Percentiles rank a stretch among this genome's conserved stretches.
Conservation (phyloP, 2,329 filamentous ascomycete species). For the Huntiella omanensis region DNA sequence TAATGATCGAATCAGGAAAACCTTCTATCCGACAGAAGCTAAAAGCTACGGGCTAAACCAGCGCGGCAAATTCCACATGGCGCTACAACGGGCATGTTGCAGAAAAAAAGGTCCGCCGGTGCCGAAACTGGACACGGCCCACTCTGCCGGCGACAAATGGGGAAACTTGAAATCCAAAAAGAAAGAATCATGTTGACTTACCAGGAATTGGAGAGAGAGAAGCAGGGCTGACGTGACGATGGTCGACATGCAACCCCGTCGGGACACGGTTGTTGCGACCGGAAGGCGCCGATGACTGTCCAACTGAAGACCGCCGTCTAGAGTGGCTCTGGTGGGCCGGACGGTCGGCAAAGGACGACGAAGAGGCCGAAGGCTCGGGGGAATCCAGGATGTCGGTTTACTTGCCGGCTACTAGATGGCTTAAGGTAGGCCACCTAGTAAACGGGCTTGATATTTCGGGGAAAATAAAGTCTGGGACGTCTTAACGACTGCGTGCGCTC, state of each 20-base stretch:
- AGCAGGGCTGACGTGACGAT: conserved; percentile 4
- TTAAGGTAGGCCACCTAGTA: conserved; percentile 10
- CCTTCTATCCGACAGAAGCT: too few species aligned
- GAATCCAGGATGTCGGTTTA: conserved; percentile 13
- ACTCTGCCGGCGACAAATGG: neutral
- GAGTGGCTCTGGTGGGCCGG: conserved; percentile 27
- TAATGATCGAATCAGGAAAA: too few species aligned
- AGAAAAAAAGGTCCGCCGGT: neutral
- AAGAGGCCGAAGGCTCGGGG: conserved; percentile 21
- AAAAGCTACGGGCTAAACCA: too few species aligned
- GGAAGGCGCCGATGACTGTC: conserved; percentile 18
- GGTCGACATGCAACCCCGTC: conserved; percentile 9
- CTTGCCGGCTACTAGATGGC: conserved; percentile 11
- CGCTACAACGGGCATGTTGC: too few species aligned
- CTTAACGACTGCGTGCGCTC: neutral
- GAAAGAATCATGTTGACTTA: conserved; percentile 1
- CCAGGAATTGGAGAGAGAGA: conserved; percentile 10
- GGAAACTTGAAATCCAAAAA: neutral
- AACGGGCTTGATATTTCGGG: conserved; percentile 12
- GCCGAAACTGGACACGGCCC: neutral
- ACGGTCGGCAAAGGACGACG: conserved; percentile 34
- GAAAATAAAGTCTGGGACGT: neutral
- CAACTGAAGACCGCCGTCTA: conserved; percentile 29
- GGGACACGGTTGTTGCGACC: conserved; percentile 12
- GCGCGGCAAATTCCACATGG: too few species aligned